Evolutionary conservation across 2,329 filamentous ascomycete genomes (phyloP), one percentile per base, ranked within the genome.

Genomic region (Sporothrix euskadiensis): DNA sequence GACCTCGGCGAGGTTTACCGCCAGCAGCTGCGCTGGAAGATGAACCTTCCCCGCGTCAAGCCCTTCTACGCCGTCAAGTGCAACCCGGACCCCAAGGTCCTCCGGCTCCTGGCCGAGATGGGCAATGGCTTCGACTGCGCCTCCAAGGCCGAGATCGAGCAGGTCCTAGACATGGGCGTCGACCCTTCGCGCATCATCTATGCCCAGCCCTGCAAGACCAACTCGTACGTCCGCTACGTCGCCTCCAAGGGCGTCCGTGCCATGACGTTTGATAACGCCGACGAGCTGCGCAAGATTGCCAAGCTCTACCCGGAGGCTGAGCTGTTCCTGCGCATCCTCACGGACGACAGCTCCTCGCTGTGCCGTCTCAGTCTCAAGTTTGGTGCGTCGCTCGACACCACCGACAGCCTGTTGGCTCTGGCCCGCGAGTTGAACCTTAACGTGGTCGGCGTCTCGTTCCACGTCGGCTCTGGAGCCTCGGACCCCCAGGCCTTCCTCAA

Each of bases 11-110:
- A 98, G 85, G 92, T 99, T 81, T 99, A 99, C 85, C 94, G 96
- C 84, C 96, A 99, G 89, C 95, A 98, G 80, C 86, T 98, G 82
- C 92, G 95, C 84, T 99, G 96, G 96, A 98, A 98, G 89, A 89
- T 91, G 86, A 95, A 97, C 81, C 86, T 99, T 80, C 89, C 91
- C 78, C 92, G 95, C 78, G 92, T 99, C 83, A 96, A 94, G 85
- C 96, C 96, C 57, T 98, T 98, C 80, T 99, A 98, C 85, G 95
- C 95, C 78, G 95, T 99, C 86, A 99, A 99, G 86, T 99, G 96
- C 85, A 99, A 99, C 88, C 94, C 95, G 39, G 95, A 99, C 83
- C 89, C 91, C 68, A 91, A 93, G 83, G 91, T 99, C 76, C 88
- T 99, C 77, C 91, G 91, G 80, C 92, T 99, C 77, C 90, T 99